Evolutionary conservation across 2,329 filamentous ascomycete species (phyloP).

Genomic region (Aspergillus piperis): DNA sequence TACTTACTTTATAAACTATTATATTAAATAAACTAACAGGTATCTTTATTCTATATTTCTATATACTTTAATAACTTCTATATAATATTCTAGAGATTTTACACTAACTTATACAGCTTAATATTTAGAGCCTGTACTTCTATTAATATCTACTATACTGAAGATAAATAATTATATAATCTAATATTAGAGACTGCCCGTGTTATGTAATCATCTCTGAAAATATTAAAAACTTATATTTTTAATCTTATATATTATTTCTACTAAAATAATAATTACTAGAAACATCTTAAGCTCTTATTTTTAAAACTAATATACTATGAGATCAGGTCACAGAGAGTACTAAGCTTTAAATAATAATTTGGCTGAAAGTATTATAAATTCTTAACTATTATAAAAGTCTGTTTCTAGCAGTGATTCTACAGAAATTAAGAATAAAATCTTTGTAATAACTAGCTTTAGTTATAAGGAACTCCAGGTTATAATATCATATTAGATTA

Average conservation of each 20-base stretch:
- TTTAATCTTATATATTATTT: background rate
- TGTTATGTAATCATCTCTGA: background rate
- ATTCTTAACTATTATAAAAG: background rate
- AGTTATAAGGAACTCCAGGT: background rate
- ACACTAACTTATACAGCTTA: background rate
- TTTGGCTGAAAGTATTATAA: background rate
- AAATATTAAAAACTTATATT: background rate
- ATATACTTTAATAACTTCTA: background rate
- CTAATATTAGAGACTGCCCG: background rate
- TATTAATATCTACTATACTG: background rate
- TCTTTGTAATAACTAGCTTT: background rate
- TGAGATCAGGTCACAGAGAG: background rate
- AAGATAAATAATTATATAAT: background rate
- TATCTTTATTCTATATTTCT: background rate
- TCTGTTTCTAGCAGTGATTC: background rate
- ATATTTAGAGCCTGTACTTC: background rate
- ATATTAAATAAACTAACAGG: background rate
- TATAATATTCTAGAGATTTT: background rate
- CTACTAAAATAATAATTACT: background rate
- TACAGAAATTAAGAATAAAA: background rate
- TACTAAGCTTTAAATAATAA: background rate
- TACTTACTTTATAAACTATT: background rate
- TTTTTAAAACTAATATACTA: background rate
- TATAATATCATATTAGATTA: background rate
- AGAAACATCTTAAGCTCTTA: background rate